A percentile compares a stretch with the other conserved stretches of the same genome.
These are phyloP conservation scores for Leucocoprinus birnbaumii DNA, from an alignment of 768 basidiomycete species.

Conservation along the genomic window DNA sequence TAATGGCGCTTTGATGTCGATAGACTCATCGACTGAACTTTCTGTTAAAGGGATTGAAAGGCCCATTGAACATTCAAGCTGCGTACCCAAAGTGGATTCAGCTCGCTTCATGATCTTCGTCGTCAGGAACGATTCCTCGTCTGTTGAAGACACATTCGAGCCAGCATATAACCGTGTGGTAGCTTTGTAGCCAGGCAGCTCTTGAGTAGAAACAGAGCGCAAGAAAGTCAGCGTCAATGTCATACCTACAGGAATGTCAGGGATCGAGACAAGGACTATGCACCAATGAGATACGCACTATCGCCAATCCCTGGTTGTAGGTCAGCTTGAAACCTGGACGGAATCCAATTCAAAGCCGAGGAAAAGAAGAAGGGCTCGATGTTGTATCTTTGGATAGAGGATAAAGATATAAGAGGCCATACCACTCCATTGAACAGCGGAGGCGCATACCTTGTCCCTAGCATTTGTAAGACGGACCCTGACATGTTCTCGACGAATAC, in stretches of 20 bases:
- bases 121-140: neutral
- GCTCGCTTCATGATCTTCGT: neutral
- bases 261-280: neutral
- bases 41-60: no score
- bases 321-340: slow-evolving; percentile 58
- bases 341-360: slow-evolving; percentile 61
- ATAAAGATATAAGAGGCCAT: neutral
- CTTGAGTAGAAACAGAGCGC: slow-evolving; percentile 11
- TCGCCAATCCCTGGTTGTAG: slow-evolving; percentile 35
- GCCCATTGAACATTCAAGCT: no score
- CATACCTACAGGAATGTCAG: slow-evolving; percentile 34
- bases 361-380: slow-evolving; percentile 67
- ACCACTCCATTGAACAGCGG: neutral
- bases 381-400: slow-evolving; percentile 38
- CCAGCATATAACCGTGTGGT: slow-evolving; percentile 1
- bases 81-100: no score
- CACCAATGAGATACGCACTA: slow-evolving; percentile 31
- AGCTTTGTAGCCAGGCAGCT: slow-evolving; percentile 16
- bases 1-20: slow-evolving; percentile 28
- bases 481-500: slow-evolving; percentile 52
- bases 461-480: slow-evolving; percentile 50
- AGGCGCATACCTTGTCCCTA: slow-evolving; percentile 46
- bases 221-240: slow-evolving; percentile 52
- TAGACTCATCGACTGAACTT: slow-evolving; percentile 19
- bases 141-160: neutral